Percentiles rank a stretch among this genome's conserved stretches.
Evolutionary conservation across 2,329 filamentous ascomycete species (phyloP).

Genomic region (Zymoseptoria ardabiliae): DNA sequence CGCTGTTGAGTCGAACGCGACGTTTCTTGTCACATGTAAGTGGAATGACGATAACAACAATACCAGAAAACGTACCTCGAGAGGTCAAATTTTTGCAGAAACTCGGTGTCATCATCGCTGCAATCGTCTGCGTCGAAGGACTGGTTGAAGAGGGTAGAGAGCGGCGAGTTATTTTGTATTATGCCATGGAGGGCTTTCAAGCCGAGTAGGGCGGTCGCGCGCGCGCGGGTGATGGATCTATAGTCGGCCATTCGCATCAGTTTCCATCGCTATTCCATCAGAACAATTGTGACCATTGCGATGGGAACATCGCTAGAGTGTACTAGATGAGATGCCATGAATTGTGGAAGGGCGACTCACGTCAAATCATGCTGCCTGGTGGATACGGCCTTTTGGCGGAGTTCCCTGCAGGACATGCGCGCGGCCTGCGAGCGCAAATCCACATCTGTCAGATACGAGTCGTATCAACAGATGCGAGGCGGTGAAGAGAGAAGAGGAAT

Average conservation of each 20-base stretch:
- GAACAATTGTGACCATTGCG: constrained; percentile 3
- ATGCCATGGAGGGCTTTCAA: constrained; percentile 8
- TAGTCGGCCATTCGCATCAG: not conserved
- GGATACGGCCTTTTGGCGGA: not conserved
- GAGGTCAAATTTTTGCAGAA: constrained; percentile 8
- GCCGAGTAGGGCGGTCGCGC: constrained; percentile 5
- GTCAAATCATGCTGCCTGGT: constrained; percentile 28
- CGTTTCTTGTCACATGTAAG: constrained; percentile 36
- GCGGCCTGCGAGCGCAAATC: constrained; percentile 23
- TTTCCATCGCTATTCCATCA: constrained; percentile 3
- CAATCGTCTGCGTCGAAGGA: constrained; percentile 2
- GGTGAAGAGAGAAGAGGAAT: constrained; percentile 10
- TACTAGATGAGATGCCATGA: constrained; percentile 3
- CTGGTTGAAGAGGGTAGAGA: constrained; percentile 6
- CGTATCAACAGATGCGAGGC: not conserved
- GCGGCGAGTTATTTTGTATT: constrained; percentile 8
- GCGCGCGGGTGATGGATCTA: constrained; percentile 9
- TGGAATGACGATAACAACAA: constrained; percentile 1
- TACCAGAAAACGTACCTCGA: constrained; percentile 7
- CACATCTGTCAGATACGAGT: not conserved
- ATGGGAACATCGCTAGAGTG: constrained; percentile 1
- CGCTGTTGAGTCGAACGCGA: constrained; percentile 46
- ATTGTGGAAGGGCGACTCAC: constrained; percentile 30
- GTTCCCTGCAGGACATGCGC: not conserved
- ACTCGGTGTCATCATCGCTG: constrained; percentile 7